Evolutionary conservation across 225 moss, liverwort and hornwort species (phyloP).

Genomic region (Takakia lepidozioides): DNA sequence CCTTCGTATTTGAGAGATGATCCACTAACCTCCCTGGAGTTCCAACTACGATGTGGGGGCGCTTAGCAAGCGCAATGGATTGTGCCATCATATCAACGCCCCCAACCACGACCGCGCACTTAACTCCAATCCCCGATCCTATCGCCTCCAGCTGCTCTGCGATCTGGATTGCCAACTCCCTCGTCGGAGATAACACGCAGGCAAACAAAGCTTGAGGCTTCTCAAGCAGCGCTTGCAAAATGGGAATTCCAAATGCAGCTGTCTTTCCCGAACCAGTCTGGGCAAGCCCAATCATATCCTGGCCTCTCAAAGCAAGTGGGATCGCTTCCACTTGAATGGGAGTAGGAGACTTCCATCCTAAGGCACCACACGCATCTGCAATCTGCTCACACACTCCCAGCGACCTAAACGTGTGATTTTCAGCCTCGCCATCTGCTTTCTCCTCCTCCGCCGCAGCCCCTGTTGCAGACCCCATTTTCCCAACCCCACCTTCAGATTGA

Average conservation of each 20-base stretch:
- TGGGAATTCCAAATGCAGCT: constrained; percentile 82
- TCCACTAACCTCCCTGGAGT: constrained; percentile 87
- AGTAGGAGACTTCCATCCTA: constrained; percentile 83
- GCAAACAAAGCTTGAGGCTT: constrained; percentile 83
- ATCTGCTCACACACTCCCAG: constrained; percentile 81
- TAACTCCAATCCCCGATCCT: constrained; percentile 85
- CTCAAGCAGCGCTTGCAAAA: constrained; percentile 77
- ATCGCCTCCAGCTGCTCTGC: constrained; percentile 93
- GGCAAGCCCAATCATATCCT: constrained; percentile 82
- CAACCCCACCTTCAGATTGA: not conserved
- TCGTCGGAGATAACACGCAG: constrained; percentile 81
- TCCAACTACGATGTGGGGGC: constrained; percentile 89
- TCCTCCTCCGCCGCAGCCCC: not conserved
- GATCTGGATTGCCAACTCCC: constrained; percentile 96
- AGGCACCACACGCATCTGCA: constrained; percentile 58
- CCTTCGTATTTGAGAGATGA: constrained; percentile 74
- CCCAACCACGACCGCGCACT: constrained; percentile 84
- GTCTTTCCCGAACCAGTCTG: constrained; percentile 97
- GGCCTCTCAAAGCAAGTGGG: constrained; percentile 71
- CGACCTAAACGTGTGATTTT: constrained; percentile 1
- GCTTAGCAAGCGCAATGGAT: constrained; percentile 77
- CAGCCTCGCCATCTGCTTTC: not conserved
- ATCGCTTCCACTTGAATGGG: constrained; percentile 81
- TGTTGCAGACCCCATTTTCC: constrained; percentile 1
- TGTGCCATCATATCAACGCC: constrained; percentile 99